Base-by-base conservation (phyloP, 2,329 filamentous ascomycete genomes). In the Graphiopsis chlorocephala region DNA sequence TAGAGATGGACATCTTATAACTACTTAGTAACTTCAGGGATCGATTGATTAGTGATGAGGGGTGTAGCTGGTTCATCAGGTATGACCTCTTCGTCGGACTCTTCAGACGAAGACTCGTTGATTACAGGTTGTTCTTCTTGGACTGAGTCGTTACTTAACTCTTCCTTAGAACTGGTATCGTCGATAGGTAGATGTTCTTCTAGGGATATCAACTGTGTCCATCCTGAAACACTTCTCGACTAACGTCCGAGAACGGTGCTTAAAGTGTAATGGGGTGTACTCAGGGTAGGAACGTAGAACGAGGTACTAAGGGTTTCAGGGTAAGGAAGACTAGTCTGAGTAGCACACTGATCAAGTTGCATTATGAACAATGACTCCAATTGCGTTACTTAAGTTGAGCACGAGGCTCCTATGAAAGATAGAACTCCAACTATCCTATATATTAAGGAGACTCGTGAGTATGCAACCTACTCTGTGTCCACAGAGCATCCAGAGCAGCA, bases 341-440 rank as follows among this genome's bases (percentile, higher is more conserved):
- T 47, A 23, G 17, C 23, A 47, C 23, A 47, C 23, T 23, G 12
- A 6, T 47, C 11, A 47, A 47, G 17, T 2, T 31, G 17, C 14
- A 31, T 55, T 31, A 17, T 55, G 25, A 55, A 23, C 15, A 55
- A n/a, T 55, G 14, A 55, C 50, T 55, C 50, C 20, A n/a, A 55
- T 3, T 35, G 4, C 2, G 33, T 35, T 55, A 55, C 15, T 11
- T 31, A 29, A 55, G 25, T 55, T 55, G 29, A 55, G 50, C 25
- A 55, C 50, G 25, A 55, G 25, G 50, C 50, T 55, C 50, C 50
- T 55, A 55, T 28, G 7, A 29, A 55, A 55, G 50, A 55, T 28
- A 31, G 50, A 29, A 33, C n/a, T 35, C 29, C 15, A 33, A 55
- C 25, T 55, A 55, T 29, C 50, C 25, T 55, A 31, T 31, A 55